phyloP scores from a whole-genome alignment of 805 yeast genomes.

The Candida pini region DNA sequence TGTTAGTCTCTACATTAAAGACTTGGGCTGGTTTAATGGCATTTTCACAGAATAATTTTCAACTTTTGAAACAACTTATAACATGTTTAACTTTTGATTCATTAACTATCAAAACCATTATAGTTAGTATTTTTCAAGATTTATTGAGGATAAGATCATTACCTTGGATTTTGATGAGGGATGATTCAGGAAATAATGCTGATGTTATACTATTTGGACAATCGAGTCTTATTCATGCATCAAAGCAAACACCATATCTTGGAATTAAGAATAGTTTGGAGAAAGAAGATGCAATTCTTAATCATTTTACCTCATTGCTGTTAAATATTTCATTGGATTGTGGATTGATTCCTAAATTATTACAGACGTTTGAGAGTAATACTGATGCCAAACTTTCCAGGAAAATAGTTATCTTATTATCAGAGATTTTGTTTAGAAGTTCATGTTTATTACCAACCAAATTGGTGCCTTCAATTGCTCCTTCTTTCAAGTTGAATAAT shows the following conservation, averaged over 20 bases:
- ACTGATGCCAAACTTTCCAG: constrained; percentile 40
- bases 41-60: constrained; percentile 51
- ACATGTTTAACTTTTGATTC: constrained; percentile 58
- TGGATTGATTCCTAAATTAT: constrained; percentile 45
- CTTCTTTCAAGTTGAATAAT: constrained; percentile 23
- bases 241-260: constrained; percentile 7
- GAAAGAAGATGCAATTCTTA: constrained; percentile 38
- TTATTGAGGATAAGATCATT: constrained; percentile 54
- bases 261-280: constrained; percentile 27
- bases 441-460: constrained; percentile 49
- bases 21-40: constrained; percentile 73
- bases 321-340: constrained; percentile 50
- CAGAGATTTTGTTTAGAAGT: constrained; percentile 55
- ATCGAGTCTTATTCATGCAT: constrained; percentile 10
- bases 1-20: constrained; percentile 58
- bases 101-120: constrained; percentile 48
- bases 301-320: constrained; percentile 64
- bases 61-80: constrained; percentile 52
- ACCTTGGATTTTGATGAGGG: constrained; percentile 37
- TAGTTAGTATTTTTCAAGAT: constrained; percentile 70
- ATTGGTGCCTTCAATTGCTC: constrained; percentile 23
- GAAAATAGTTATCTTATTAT: constrained; percentile 59
- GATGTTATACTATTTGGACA: constrained; percentile 18
- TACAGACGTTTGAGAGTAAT: constrained; percentile 30
- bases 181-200: constrained; percentile 9